These are phyloP conservation scores for Saprolegnia diclina DNA, from an alignment of 352 stramenopile species.

Conservation along the genomic window DNA sequence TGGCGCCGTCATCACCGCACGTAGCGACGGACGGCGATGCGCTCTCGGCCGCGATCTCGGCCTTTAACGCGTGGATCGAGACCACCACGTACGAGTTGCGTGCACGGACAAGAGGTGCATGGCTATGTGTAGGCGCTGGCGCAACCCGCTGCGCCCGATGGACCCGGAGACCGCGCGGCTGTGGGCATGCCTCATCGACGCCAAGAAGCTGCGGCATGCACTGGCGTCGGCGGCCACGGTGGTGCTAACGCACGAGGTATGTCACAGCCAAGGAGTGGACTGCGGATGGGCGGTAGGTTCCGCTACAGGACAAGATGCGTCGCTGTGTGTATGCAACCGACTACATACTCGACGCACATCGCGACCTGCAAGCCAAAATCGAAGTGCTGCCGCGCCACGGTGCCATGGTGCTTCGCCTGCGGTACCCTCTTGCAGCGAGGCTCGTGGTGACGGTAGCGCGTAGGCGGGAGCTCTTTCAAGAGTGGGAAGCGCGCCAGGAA, in stretches of 20 bases:
- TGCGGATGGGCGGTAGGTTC: not conserved
- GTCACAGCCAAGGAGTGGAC: not conserved
- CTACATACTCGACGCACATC: not conserved
- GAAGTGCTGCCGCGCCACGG: conserved; percentile 15
- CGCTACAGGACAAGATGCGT: conserved; percentile 6
- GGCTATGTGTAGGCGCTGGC: conserved; percentile 1
- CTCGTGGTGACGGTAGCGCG: too few species aligned
- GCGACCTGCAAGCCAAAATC: not conserved
- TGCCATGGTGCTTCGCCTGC: not conserved
- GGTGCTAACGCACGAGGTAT: not conserved
- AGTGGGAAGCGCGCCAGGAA: conserved; percentile 16
- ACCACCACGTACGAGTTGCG: not conserved
- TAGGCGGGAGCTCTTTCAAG: conserved; percentile 21
- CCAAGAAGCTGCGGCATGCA: not conserved
- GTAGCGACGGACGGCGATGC: not conserved
- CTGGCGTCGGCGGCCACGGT: not conserved
- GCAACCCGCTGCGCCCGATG: not conserved
- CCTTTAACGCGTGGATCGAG: conserved; percentile 20
- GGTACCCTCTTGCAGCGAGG: too few species aligned
- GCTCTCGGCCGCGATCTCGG: not conserved
- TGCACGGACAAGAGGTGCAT: not conserved
- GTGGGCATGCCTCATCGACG: conserved; percentile 1
- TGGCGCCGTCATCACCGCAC: not conserved
- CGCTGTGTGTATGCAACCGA: not conserved
- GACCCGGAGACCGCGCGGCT: not conserved